Evolutionary conservation across 2,329 filamentous ascomycete species (phyloP).

Genomic region (Ascochyta viciae-villosae): DNA sequence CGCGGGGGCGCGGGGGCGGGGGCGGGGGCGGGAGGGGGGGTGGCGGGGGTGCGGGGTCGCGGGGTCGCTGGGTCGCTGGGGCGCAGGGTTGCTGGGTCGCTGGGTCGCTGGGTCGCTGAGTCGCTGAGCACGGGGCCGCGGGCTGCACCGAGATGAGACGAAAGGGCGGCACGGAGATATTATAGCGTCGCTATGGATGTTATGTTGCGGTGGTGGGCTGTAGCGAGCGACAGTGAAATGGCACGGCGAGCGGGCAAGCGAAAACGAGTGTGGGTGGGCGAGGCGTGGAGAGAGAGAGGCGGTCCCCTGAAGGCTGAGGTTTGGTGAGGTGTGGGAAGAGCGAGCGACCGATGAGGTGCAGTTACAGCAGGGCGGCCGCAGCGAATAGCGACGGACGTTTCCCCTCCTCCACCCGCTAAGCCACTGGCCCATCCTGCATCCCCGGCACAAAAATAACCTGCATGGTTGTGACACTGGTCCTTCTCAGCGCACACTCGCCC

Average conservation of each 20-base stretch:
- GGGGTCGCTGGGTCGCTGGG: too few species aligned
- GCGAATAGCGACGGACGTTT: slow-evolving; percentile 12
- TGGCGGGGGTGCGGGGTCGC: too few species aligned
- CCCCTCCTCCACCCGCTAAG: slow-evolving; percentile 24
- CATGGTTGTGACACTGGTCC: slow-evolving; percentile 33
- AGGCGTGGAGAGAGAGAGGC: slow-evolving; percentile 4
- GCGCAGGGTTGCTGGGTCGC: too few species aligned
- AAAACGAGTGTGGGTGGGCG: slow-evolving; percentile 16
- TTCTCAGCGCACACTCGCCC: slow-evolving; percentile 20
- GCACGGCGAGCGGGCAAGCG: slow-evolving; percentile 4
- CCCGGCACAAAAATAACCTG: slow-evolving; percentile 38
- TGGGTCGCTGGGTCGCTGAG: too few species aligned
- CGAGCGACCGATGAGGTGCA: slow-evolving; percentile 15
- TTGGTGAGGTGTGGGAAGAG: slow-evolving; percentile 9
- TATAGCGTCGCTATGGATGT: slow-evolving; percentile 13
- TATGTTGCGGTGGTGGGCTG: slow-evolving; percentile 2
- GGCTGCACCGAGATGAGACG: slow-evolving; percentile 20
- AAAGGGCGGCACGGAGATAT: slow-evolving; percentile 19
- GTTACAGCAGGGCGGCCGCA: slow-evolving; percentile 12
- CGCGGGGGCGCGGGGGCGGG: too few species aligned
- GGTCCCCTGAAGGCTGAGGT: slow-evolving; percentile 14
- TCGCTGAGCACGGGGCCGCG: slow-evolving; percentile 21
- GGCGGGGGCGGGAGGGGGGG: too few species aligned
- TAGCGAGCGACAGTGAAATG: slow-evolving; percentile 7
- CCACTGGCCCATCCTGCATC: slow-evolving; percentile 27